These are phyloP conservation scores for Teunomyces barrocoloradensis DNA, from an alignment of 805 yeast species.

Conservation along the genomic window DNA sequence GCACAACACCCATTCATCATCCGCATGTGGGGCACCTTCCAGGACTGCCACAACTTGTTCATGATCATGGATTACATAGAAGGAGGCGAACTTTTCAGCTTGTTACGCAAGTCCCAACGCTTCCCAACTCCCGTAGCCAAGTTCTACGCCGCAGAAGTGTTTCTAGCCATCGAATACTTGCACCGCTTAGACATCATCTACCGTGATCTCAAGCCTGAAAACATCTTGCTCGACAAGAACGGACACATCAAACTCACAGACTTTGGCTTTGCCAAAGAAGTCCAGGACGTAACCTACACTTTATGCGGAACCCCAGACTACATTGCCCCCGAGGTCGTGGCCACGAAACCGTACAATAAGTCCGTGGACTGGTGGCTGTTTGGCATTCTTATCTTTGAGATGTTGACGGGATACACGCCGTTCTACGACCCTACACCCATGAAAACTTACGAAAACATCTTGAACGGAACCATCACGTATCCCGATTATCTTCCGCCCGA, in stretches of 20 bases:
- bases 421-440: slow-evolving; percentile 62
- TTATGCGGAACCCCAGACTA: slow-evolving; percentile 66
- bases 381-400: slow-evolving; percentile 58
- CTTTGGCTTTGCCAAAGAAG: slow-evolving; percentile 64
- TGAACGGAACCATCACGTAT: slow-evolving; percentile 51
- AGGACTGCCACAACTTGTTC: slow-evolving; percentile 53
- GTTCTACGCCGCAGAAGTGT: slow-evolving; percentile 62
- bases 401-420: slow-evolving; percentile 62
- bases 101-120: slow-evolving; percentile 54
- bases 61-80: slow-evolving; percentile 68
- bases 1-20: slow-evolving; percentile 61
- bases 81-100: slow-evolving; percentile 59
- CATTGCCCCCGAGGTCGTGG: slow-evolving; percentile 65
- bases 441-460: slow-evolving; percentile 60
- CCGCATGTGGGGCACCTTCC: slow-evolving; percentile 68
- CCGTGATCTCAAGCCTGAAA: slow-evolving; percentile 62
- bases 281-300: slow-evolving; percentile 57
- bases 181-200: slow-evolving; percentile 60
- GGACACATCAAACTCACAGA: slow-evolving; percentile 62
- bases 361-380: slow-evolving; percentile 68
- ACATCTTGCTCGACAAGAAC: slow-evolving; percentile 54
- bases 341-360: slow-evolving; percentile 60
- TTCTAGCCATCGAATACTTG: slow-evolving; percentile 55
- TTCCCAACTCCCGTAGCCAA: slow-evolving; percentile 65
- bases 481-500: slow-evolving; percentile 57